Base-by-base conservation (phyloP, 2,329 filamentous ascomycete species). In the Monilinia vaccinii-corymbosi region DNA sequence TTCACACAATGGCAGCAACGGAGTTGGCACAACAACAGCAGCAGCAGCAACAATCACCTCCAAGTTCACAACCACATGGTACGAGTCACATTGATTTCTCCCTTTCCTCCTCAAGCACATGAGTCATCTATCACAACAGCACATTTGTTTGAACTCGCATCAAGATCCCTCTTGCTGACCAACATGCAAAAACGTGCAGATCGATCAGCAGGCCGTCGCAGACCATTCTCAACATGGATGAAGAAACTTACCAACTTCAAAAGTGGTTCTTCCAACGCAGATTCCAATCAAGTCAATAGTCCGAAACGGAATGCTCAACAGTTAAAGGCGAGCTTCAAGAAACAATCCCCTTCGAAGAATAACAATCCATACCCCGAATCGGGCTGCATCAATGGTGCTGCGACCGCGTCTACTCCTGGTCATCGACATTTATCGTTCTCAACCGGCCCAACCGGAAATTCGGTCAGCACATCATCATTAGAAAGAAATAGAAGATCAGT, bases 321-420 rank as follows among this genome's bases (percentile, higher is more conserved):
- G 56, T 75, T 73, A 56, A 79, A 77, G 65, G 69, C 72, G 34
- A 65, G 65, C 58, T 67, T 72, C 57, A 88, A 87, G 74, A 89
- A 87, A 74, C 79, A 78, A 51, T 72, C 75, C 21, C 76, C 78
- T 55, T 66, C 68, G 16, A 71, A 70, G 48, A 84, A 85, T 70
- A 86, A 87, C 73, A 96, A 96, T 78, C 92, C 92, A n/a, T 97
- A 97, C 71, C 89, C 89, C 10, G 81, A 93, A 68, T 95, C 91
- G 2, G 89, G 88, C 61, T 81, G 81, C 48, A 70, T 84, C 61
- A 73, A 74, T 62, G 71, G 70, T 40, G 64, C 66, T 50, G 59
- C 61, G 18, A 65, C 67, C 25, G 55, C 60, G n/a, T 63, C 66
- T 14, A 60, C 66, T 61, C 64, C 70, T 21, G 62, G 64, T 38